These are phyloP conservation scores for Yamadazyma blattariae DNA, from an alignment of 1,139 yeast genomes.

Conservation along the genomic window DNA sequence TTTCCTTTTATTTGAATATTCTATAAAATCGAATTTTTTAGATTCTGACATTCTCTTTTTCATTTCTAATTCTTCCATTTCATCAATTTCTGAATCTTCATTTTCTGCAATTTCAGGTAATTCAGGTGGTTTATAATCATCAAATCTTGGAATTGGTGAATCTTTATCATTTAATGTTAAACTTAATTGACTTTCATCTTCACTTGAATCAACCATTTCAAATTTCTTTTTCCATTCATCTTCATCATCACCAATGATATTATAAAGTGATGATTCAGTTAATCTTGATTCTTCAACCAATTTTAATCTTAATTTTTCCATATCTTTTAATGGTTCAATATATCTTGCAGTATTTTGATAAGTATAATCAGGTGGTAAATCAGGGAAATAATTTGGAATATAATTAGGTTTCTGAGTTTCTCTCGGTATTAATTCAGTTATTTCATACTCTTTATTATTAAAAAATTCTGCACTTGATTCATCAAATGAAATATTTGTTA, in stretches of 20 bases:
- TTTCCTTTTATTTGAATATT: conserved; percentile 50
- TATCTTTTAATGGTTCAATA: conserved; percentile 64
- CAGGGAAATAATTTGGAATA: conserved; percentile 77
- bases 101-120: conserved; percentile 15
- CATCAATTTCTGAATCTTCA: conserved; percentile 13
- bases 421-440: conserved; percentile 55
- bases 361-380: conserved; percentile 90
- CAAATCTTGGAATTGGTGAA: conserved; percentile 17
- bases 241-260: conserved; percentile 48
- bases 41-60: neutral
- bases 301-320: conserved; percentile 64
- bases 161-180: conserved; percentile 8
- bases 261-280: conserved; percentile 75
- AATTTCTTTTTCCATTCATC: conserved; percentile 28
- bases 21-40: conserved; percentile 48
- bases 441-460: conserved; percentile 46
- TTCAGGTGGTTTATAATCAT: conserved; percentile 11
- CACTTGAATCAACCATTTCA: conserved; percentile 20
- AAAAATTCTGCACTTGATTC: conserved; percentile 34
- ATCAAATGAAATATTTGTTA: conserved; percentile 4
- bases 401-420: conserved; percentile 47
- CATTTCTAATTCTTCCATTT: conserved; percentile 9
- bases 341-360: conserved; percentile 73
- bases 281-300: conserved; percentile 76
- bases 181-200: conserved; percentile 23